Percentiles rank a stretch among this genome's conserved stretches.
These are phyloP conservation scores for Yamadazyma trypodendri DNA, from an alignment of 1,139 yeast species.

Conservation along the genomic window DNA sequence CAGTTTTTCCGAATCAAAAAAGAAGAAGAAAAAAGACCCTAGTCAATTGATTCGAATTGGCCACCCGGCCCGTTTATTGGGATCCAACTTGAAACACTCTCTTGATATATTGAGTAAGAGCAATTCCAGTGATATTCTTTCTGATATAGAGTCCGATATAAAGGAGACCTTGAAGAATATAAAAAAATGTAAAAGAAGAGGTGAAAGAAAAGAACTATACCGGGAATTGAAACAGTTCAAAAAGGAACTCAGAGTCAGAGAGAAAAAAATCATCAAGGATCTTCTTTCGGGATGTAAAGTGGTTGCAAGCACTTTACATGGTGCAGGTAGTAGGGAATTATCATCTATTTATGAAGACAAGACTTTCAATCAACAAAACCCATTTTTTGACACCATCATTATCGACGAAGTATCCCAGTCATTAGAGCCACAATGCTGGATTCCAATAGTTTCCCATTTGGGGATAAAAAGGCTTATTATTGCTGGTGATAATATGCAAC, in stretches of 20 bases:
- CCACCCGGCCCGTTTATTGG: slow-evolving; percentile 84
- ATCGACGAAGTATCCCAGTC: slow-evolving; percentile 97
- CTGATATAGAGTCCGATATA: slow-evolving; percentile 72
- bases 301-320: slow-evolving; percentile 81
- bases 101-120: slow-evolving; percentile 69
- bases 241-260: slow-evolving; percentile 67
- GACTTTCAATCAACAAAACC: slow-evolving; percentile 22
- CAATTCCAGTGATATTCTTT: slow-evolving; percentile 54
- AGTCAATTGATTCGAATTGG: slow-evolving; percentile 72
- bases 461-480: slow-evolving; percentile 61
- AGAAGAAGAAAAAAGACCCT: slow-evolving; percentile 17
- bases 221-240: slow-evolving; percentile 65
- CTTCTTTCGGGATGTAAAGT: slow-evolving; percentile 63
- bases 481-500: slow-evolving; percentile 86
- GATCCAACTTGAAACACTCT: slow-evolving; percentile 65
- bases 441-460: slow-evolving; percentile 73
- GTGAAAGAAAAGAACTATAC: slow-evolving; percentile 68
- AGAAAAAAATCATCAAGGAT: slow-evolving; percentile 60
- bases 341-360: slow-evolving; percentile 42
- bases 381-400: slow-evolving; percentile 74
- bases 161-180: slow-evolving; percentile 55
- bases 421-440: slow-evolving; percentile 95
- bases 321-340: slow-evolving; percentile 74
- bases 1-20: slow-evolving; percentile 19
- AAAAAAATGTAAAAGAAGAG: slow-evolving; percentile 63